Evolutionary conservation across 371 early-diverging fungal genomes (phyloP), one percentile per base, ranked within the genome.

Genomic region (Syncephalastrum racemosum): DNA sequence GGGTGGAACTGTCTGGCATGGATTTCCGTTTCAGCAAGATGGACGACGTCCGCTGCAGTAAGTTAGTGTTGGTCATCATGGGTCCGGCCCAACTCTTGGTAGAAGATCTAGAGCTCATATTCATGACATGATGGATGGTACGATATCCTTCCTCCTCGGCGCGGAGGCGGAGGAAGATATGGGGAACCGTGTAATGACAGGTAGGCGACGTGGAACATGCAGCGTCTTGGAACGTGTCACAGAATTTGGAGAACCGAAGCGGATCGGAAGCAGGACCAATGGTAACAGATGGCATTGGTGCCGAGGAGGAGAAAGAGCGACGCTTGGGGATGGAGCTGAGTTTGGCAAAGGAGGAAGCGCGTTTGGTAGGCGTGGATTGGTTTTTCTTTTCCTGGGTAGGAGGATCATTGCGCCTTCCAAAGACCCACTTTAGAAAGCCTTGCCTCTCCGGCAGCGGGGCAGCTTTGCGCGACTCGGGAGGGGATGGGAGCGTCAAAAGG

Each of bases 191-290:
- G 56, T 82, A 86, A 15, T 54, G 53, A 3, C 85, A 79, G 25
- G 70, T 74, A 10, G 88, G 87, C 13, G 88, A 86, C 4, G 82
- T 69, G 3, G 87, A 86, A 1, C 87, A 68, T 10, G 70, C 58
- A 2, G 84, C 71, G 23, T 72, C 64, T 50, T 84, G 75, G 8
- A 86, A 80, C 41, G 20, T 72, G 63, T 51, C 71, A 59, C 59
- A 79, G 68, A 70, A 68, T 71, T 53, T 79, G 50, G 54, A 39
- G 46, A 66, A 65, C 10, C 59, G 67, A 16, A 73, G 68, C 44
- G 46, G 70, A 43, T 73, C 67, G 16, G 53, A 45, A 44, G 16
- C 27, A 36, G 58, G 44, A 10, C 60, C 63, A 44, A 63, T 65
- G 36, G 22, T 46, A 6, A 22, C 36, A 13, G 39, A n/a, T 53